Evolutionary conservation across 129 eudicot genomes (phyloP), one percentile per base, ranked within the genome.

Genomic region (Flaveria robusta): DNA sequence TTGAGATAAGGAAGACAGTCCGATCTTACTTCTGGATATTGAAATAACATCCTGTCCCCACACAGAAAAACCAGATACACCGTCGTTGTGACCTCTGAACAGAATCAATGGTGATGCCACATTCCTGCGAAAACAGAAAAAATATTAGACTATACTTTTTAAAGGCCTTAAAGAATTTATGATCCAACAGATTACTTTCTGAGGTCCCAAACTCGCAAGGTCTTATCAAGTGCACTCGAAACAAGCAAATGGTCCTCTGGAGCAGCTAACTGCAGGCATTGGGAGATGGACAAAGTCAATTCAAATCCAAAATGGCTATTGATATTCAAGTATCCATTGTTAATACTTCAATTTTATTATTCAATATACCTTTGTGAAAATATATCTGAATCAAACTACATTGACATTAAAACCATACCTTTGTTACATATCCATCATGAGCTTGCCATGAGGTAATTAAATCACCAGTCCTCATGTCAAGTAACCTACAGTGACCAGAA

Each of bases 351-450:
- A 49, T 31, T 31, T 31, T 31, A 31, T 31, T 31, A 31, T 31
- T 31, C 6, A 4, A 31, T 31, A 31, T 31, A 4, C 55, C 7
- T 69, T 2, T 42, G 12, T 27, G 56, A 45, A 20, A 41, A 71
- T 52, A n/a, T 1, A 19, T 16, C 34, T 66, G 22, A 37, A 19
- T 54, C 66, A 22, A 41, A 54, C 16, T 51, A 22, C 31, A 75
- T 54, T 8, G 59, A 10, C 34, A 37, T 9, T 5, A 65, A 55
- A 49, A 81, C 27, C 46, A 67, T 83, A 91, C 99, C 97, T 95
- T 86, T n/a, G 97, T 95, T 45, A 95, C 90, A 82, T 89, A 95
- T 83, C 99, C 99, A 83, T 87, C 99, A 77, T 95, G 99, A 78
- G 97, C 99, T 79, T 88, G 96, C 99, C 99, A 95, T 1, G 97